Evolutionary conservation across 495 filamentous ascomycete species (phyloP).

Genomic region (Pseudoneurospora amorphoporcata): DNA sequence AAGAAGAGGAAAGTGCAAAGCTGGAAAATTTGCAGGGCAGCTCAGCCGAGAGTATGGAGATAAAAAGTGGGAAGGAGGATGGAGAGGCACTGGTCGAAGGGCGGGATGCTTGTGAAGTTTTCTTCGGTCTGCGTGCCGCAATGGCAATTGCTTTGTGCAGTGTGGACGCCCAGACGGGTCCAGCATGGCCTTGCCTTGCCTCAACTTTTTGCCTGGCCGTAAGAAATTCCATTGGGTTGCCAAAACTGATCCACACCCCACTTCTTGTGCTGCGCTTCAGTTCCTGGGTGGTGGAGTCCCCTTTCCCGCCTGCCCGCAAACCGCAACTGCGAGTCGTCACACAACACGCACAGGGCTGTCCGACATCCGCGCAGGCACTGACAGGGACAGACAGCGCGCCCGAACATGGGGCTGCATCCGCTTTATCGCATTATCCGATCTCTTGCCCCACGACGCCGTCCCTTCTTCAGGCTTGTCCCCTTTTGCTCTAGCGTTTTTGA

Average conservation of each 20-base stretch:
- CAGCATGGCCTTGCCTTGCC: constrained; percentile 3
- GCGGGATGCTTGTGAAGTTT: not conserved
- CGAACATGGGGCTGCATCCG: not conserved
- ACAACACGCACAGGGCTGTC: not conserved
- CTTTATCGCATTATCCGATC: not conserved
- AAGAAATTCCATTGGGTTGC: constrained; percentile 12
- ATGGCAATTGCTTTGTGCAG: not conserved
- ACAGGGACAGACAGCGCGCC: not conserved
- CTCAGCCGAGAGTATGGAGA: not conserved
- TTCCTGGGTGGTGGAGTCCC: not conserved
- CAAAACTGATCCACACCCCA: not conserved
- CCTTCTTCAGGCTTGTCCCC: not conserved
- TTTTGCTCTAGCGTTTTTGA: not conserved
- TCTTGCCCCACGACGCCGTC: not conserved
- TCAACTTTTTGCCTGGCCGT: not conserved
- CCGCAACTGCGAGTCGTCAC: not conserved
- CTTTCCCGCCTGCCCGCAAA: not conserved
- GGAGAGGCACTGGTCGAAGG: not conserved
- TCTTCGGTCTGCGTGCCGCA: not conserved
- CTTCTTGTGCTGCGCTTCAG: not conserved
- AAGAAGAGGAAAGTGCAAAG: not conserved
- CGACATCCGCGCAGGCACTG: not conserved
- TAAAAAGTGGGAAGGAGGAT: not conserved
- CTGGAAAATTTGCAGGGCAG: constrained; percentile 1
- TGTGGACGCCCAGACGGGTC: not conserved